A percentile compares a stretch with the other conserved stretches of the same genome.
Conservation (phyloP, 2,329 filamentous ascomycete species). For the Colletotrichum neosansevieriae region DNA sequence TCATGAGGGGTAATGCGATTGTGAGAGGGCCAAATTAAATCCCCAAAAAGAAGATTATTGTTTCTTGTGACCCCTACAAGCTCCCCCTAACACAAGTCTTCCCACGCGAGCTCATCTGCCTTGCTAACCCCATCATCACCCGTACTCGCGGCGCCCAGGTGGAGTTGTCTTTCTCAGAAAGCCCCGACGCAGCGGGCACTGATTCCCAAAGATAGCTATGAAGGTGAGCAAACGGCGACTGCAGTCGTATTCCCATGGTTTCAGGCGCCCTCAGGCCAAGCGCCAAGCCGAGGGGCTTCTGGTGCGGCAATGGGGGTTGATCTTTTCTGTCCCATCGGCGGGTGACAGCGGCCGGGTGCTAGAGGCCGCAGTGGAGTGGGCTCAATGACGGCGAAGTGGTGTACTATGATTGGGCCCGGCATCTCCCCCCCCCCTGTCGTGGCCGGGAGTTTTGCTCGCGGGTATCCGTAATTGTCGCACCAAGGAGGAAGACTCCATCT, state of each 20-base stretch:
- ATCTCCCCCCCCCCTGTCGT: background rate
- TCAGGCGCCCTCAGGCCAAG: conserved; percentile 34
- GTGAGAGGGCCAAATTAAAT: background rate
- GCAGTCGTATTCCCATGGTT: conserved; percentile 24
- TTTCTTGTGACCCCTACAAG: conserved; percentile 1
- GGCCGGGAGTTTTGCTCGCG: background rate
- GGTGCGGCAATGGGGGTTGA: conserved; percentile 19
- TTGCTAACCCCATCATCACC: background rate
- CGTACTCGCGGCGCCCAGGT: background rate
- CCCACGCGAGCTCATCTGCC: conserved; percentile 17
- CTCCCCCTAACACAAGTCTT: background rate
- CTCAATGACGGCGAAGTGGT: background rate
- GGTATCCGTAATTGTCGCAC: conserved; percentile 29
- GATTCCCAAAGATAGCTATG: background rate
- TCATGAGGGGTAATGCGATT: background rate
- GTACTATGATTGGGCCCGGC: conserved; percentile 7
- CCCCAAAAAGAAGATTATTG: background rate
- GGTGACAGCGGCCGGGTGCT: conserved; percentile 21
- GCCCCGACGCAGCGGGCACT: background rate
- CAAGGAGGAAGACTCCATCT: background rate
- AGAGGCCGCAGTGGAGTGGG: background rate
- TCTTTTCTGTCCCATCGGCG: background rate
- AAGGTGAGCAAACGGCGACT: background rate
- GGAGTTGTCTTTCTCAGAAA: background rate
- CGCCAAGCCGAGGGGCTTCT: conserved; percentile 33